Evolutionary conservation across 179 eudicot species (phyloP).

Genomic region (Silene coronaria): DNA sequence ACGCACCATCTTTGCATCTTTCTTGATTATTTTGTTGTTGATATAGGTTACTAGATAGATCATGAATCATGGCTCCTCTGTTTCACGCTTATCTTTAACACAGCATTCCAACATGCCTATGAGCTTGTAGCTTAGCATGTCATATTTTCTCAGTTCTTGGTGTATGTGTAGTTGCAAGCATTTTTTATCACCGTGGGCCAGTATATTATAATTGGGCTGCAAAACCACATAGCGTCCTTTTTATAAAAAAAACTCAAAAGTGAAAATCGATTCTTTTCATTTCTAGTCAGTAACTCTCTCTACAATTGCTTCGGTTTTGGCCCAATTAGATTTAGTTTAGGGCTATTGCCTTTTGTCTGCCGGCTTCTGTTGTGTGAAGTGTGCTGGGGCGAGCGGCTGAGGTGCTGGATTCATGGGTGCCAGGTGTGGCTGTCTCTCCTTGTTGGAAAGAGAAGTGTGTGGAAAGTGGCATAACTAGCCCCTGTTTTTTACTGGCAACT

Average conservation of each 20-base stretch:
- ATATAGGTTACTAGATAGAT: background rate
- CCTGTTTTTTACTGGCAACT: background rate
- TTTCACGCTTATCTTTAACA: background rate
- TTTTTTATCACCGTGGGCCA: background rate
- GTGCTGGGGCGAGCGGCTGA: background rate
- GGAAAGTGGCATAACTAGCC: background rate
- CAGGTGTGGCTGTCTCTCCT: background rate
- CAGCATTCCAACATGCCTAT: background rate
- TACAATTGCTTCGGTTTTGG: background rate
- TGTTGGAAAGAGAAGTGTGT: background rate
- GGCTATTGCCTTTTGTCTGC: background rate
- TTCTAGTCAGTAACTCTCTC: background rate
- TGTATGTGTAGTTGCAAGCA: background rate
- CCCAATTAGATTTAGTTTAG: background rate
- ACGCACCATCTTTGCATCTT: constrained; percentile 22
- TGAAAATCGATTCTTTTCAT: background rate
- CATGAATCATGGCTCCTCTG: background rate
- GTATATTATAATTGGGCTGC: background rate
- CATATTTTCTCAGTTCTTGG: constrained; percentile 3
- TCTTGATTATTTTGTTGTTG: background rate
- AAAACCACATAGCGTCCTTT: background rate
- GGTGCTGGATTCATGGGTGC: background rate
- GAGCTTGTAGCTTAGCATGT: background rate
- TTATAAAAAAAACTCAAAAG: no score
- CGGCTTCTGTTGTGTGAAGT: background rate